phyloP scores from a whole-genome alignment of 139 green algal genomes.

The Coccomyxa sp. region DNA sequence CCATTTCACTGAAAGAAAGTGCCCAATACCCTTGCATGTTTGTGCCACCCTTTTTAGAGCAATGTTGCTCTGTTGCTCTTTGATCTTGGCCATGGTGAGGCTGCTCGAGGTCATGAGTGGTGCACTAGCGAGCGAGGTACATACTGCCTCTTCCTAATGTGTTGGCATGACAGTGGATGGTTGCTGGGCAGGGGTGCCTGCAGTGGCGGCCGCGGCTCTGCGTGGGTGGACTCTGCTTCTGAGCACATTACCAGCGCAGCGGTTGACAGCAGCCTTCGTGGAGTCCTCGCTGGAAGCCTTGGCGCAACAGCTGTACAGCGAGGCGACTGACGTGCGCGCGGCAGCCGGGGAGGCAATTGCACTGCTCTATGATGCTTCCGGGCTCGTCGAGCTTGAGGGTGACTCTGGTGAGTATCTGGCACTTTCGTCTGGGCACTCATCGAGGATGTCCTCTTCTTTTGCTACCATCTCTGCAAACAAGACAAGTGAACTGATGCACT shows the following conservation, averaged over 20 bases:
- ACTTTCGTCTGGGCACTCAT: neutral
- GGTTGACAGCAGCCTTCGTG: constrained; percentile 17
- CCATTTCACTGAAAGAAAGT: neutral
- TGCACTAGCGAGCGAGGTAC: neutral
- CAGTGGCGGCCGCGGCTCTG: constrained; percentile 34
- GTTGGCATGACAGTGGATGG: too few relatives aligned
- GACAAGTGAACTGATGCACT: neutral
- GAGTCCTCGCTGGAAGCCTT: constrained; percentile 37
- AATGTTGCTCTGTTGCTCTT: neutral
- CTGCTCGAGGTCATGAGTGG: neutral
- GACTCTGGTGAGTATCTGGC: constrained; percentile 5
- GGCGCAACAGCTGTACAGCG: constrained; percentile 29
- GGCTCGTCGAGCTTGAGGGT: constrained; percentile 28
- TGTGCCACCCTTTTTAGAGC: neutral
- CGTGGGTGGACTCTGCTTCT: constrained; percentile 65
- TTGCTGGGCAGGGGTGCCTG: neutral
- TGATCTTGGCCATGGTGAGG: neutral
- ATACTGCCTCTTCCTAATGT: neutral
- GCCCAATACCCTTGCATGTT: neutral
- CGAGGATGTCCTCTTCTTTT: too few relatives aligned
- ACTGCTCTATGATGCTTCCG: constrained; percentile 46
- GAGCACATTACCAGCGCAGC: constrained; percentile 36
- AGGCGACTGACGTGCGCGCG: constrained; percentile 29
- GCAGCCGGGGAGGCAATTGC: constrained; percentile 63
- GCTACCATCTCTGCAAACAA: neutral